Base-by-base conservation (phyloP, 148 eudicot species). In the Cornus suecica region DNA sequence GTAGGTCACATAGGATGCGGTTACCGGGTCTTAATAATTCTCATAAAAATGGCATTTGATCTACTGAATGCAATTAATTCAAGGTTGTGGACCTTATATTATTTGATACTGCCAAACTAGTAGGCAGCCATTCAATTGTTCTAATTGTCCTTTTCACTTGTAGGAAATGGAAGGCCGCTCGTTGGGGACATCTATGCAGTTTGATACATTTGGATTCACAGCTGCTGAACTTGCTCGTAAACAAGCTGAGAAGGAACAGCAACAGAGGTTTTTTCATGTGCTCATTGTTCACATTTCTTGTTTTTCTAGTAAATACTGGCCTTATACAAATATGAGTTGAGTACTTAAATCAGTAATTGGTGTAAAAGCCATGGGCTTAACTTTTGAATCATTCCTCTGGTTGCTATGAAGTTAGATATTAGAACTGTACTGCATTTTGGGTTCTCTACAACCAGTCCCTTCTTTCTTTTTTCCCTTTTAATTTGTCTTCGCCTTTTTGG, bases 131-230 rank as follows among this genome's bases (percentile, higher is more conserved):
- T 42, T 69, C 30, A 69, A 69, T 3, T 24, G 29, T 63, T 42
- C 26, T 62, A 16, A 48, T 9, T 62, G 23, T 31, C 29, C 51
- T 56, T 74, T 76, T 25, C 62, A 30, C 52, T 29, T 63, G 62
- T 77, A 94, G 98, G 98, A 92, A 79, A 68, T 90, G 88, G 97
- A 88, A 85, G 97, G 92, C 74, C 80, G 84, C 75, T 84, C 93
- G 28, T 78, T 94, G 83, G 94, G 92, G 72, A 88, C 97, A 82
- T 91, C 97, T 34, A 86, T 89, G 77, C 87, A 92, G 83, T 94
- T 92, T 66, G 99, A 94, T 80, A 94, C 97, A 23, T 94, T 94
- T 76, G 97, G 99, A 69, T 89, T 87, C 72, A 94, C 97, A 37
- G 97, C 97, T 34, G 90, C 92, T 60, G 99, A 91, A 77, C 81